Percentiles rank a stretch among this genome's conserved stretches.
Evolutionary conservation across 2,329 filamentous ascomycete genomes (phyloP).

Genomic region (Cordyceps pruinosa): DNA sequence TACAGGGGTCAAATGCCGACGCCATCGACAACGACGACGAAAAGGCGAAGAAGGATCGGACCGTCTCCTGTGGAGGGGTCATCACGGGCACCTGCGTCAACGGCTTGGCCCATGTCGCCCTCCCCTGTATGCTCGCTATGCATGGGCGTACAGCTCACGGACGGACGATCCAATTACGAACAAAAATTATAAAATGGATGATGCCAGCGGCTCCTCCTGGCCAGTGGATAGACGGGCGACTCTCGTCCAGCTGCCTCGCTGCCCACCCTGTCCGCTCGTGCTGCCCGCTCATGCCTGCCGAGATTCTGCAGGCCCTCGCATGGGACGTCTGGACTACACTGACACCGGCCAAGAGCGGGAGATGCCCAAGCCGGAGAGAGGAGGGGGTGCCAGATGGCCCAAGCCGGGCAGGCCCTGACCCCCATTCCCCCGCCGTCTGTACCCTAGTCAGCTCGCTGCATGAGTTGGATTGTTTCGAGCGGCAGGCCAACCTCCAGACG

Average conservation of each 20-base stretch:
- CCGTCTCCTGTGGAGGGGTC: slow-evolving; percentile 3
- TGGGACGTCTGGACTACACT: background rate
- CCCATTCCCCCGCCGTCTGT: background rate
- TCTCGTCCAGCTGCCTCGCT: background rate
- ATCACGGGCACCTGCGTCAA: background rate
- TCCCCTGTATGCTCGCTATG: background rate
- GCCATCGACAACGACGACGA: background rate
- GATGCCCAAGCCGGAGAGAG: no score
- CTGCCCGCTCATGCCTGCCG: no score
- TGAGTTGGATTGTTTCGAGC: background rate
- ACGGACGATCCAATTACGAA: no score
- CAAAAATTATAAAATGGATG: no score
- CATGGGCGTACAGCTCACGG: background rate
- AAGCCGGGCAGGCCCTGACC: background rate
- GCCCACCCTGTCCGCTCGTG: background rate
- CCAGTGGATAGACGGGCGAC: no score
- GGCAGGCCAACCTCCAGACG: background rate
- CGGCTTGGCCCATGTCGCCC: background rate
- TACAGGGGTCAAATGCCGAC: slow-evolving; percentile 5
- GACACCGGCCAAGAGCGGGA: no score
- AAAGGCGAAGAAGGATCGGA: slow-evolving; percentile 2
- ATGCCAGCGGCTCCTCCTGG: no score
- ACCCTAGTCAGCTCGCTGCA: background rate
- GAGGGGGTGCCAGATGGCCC: background rate
- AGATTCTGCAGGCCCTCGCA: background rate